A percentile compares a stretch with the other conserved stretches of the same genome.
phyloP scores from a whole-genome alignment of 1,284 basidiomycete species.

The Sporisorium sorghi region DNA sequence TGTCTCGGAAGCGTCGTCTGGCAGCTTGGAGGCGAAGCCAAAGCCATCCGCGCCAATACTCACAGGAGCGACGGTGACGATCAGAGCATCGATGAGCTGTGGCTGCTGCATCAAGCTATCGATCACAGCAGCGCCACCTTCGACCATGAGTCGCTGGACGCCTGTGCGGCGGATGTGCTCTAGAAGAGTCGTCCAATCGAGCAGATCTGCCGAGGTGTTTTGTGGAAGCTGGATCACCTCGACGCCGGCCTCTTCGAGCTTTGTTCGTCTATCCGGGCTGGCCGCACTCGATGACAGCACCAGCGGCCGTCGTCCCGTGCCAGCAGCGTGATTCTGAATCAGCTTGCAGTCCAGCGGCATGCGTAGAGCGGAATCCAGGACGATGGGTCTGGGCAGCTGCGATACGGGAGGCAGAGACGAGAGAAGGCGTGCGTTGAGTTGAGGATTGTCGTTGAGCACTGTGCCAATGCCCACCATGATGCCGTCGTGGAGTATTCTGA shows the following conservation, averaged over 20 bases:
- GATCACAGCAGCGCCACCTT: slow-evolving; percentile 89
- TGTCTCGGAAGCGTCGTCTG: neutral
- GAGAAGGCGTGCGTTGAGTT: slow-evolving; percentile 77
- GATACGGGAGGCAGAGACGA: slow-evolving; percentile 41
- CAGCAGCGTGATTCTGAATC: slow-evolving; percentile 76
- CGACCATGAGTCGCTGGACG: slow-evolving; percentile 87
- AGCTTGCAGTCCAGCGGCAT: slow-evolving; percentile 80
- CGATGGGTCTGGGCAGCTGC: slow-evolving; percentile 79
- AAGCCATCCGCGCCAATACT: slow-evolving; percentile 26
- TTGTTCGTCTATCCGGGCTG: slow-evolving; percentile 35
- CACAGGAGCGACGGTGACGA: slow-evolving; percentile 40
- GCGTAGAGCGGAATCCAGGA: slow-evolving; percentile 82
- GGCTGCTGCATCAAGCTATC: slow-evolving; percentile 74
- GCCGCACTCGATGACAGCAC: slow-evolving; percentile 73
- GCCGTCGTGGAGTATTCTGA: slow-evolving; percentile 82
- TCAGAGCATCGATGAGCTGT: slow-evolving; percentile 33
- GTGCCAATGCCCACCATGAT: slow-evolving; percentile 93
- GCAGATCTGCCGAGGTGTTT: slow-evolving; percentile 50
- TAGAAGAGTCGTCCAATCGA: slow-evolving; percentile 46
- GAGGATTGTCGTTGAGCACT: slow-evolving; percentile 89
- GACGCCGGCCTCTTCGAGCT: slow-evolving; percentile 70
- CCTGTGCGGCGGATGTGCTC: slow-evolving; percentile 67
- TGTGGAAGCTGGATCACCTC: slow-evolving; percentile 65
- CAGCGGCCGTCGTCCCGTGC: slow-evolving; percentile 80
- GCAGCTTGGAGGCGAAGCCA: slow-evolving; percentile 25